Percentiles rank a stretch among this genome's conserved stretches.
These are phyloP conservation scores for Boeremia exigua DNA, from an alignment of 2,329 filamentous ascomycete genomes.

Conservation along the genomic window DNA sequence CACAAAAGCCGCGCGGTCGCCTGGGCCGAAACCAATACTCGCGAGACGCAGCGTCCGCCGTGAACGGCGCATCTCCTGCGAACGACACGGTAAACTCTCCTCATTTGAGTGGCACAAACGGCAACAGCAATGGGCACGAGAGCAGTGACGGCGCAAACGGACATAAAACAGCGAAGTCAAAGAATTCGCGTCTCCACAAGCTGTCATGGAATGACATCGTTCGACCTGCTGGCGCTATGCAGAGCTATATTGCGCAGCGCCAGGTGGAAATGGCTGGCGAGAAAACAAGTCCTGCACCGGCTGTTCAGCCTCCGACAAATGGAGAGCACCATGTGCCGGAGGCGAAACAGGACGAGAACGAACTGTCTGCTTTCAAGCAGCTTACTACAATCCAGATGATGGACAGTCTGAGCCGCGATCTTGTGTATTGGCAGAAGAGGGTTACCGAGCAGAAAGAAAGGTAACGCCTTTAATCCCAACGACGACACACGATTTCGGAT, in stretches of 20 bases:
- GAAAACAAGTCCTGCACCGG: conserved; percentile 38
- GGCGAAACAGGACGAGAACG: conserved; percentile 52
- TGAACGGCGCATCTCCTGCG: conserved; percentile 44
- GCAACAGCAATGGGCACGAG: conserved; percentile 50
- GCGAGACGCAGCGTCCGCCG: conserved; percentile 40
- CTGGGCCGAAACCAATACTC: conserved; percentile 50
- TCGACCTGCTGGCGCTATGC: conserved; percentile 79
- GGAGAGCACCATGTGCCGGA: conserved; percentile 27
- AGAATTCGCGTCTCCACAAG: conserved; percentile 61
- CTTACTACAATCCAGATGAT: conserved; percentile 87
- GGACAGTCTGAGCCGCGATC: conserved; percentile 79
- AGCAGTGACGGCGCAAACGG: conserved; percentile 62
- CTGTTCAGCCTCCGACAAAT: conserved; percentile 37
- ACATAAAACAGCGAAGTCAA: conserved; percentile 66
- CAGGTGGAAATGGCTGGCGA: conserved; percentile 83
- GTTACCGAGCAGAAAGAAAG: conserved; percentile 40
- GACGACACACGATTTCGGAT: conserved; percentile 1
- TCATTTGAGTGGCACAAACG: conserved; percentile 41
- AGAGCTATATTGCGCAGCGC: conserved; percentile 88
- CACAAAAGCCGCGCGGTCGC: conserved; percentile 40
- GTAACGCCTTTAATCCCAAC: conserved; percentile 11
- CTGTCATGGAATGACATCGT: conserved; percentile 89
- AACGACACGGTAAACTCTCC: conserved; percentile 40
- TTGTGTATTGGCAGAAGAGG: conserved; percentile 81
- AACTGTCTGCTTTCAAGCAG: conserved; percentile 65